These are phyloP conservation scores for Mycosarcoma maydis DNA, from an alignment of 1,284 basidiomycete genomes.

Conservation along the genomic window DNA sequence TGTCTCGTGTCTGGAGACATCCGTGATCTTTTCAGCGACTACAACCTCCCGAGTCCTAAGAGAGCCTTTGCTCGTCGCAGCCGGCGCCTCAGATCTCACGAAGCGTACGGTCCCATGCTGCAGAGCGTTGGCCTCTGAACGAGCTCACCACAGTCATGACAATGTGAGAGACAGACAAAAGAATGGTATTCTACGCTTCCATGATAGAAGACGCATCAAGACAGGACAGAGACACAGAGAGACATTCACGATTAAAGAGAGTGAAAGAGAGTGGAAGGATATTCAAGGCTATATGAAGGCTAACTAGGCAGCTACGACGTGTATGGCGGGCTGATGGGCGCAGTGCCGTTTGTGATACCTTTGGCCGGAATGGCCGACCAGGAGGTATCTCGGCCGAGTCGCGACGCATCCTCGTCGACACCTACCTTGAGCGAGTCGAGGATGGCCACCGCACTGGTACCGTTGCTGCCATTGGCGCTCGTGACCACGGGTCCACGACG, in stretches of 20 bases:
- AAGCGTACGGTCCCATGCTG: no score
- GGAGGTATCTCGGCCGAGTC: conserved; percentile 34
- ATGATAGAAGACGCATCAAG: conserved; percentile 1
- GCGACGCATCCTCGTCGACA: conserved; percentile 23
- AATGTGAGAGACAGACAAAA: no score
- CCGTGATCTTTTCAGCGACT: no score
- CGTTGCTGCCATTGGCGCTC: conserved; percentile 21
- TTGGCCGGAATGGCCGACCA: conserved; percentile 6
- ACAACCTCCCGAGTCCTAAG: no score
- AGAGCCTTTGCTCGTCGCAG: no score
- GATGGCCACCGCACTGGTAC: conserved; percentile 30
- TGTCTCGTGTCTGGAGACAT: no score
- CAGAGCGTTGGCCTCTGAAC: no score
- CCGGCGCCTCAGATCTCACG: no score
- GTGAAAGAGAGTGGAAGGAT: not conserved
- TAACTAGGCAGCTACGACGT: conserved; percentile 6
- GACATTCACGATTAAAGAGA: not conserved
- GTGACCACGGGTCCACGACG: conserved; percentile 12
- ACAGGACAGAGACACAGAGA: not conserved
- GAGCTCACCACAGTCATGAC: no score
- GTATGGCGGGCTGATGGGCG: conserved; percentile 35
- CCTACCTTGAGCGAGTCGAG: conserved; percentile 49
- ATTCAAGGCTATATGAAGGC: not conserved
- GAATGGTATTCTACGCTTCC: conserved; percentile 12
- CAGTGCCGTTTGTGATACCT: not conserved